Percentiles rank a stretch among this genome's conserved stretches.
phyloP scores from a whole-genome alignment of 495 filamentous ascomycete species.

The Podospora conica region DNA sequence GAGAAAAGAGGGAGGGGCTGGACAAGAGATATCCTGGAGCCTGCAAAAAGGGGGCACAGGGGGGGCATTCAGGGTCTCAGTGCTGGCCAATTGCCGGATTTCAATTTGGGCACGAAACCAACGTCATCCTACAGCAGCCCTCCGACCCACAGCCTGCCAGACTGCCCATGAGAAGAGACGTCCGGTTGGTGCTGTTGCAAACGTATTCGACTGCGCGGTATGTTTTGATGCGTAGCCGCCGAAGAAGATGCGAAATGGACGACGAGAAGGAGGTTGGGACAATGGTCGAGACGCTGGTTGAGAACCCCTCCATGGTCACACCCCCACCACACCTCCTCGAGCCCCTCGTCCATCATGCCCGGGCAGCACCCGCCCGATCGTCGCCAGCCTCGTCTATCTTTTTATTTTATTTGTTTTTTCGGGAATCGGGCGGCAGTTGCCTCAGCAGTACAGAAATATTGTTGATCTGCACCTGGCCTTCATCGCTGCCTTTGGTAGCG shows the following conservation, averaged over 20 bases:
- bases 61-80: conserved; percentile 35
- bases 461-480: too few relatives aligned
- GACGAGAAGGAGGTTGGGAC: background rate
- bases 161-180: conserved; percentile 1
- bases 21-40: conserved; percentile 11
- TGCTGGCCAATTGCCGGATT: conserved; percentile 28
- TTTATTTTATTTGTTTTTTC: background rate
- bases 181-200: too few relatives aligned
- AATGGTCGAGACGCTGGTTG: background rate
- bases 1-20: conserved; percentile 7
- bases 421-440: background rate
- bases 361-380: background rate
- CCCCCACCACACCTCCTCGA: background rate
- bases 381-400: background rate
- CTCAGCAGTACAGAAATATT: too few relatives aligned
- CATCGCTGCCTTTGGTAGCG: background rate
- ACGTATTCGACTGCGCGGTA: too few relatives aligned
- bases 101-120: conserved; percentile 33
- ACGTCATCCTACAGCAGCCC: conserved; percentile 40
- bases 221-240: background rate
- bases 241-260: background rate
- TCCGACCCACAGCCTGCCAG: background rate
- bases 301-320: background rate
- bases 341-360: background rate
- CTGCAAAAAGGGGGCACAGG: background rate